Percentiles rank a stretch among this genome's conserved stretches.
phyloP scores from a whole-genome alignment of 2,329 filamentous ascomycete genomes.

The Cladorrhinum sp. region DNA sequence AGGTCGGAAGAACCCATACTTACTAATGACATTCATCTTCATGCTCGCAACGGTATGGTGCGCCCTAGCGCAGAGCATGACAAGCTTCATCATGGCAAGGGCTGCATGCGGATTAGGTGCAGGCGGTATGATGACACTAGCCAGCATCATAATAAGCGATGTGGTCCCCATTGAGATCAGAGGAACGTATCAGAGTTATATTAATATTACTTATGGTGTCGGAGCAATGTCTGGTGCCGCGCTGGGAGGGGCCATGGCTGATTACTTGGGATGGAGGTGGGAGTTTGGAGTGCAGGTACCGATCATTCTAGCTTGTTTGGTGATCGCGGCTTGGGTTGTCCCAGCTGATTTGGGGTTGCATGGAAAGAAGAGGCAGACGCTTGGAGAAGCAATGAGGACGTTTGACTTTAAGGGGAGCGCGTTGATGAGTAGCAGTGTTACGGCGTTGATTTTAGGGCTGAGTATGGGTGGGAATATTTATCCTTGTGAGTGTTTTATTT shows the following conservation, averaged over 20 bases:
- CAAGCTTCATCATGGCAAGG: conserved; percentile 67
- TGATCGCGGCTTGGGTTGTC: conserved; percentile 45
- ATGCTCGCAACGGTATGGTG: conserved; percentile 66
- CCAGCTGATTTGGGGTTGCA: conserved; percentile 52
- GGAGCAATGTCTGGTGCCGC: conserved; percentile 59
- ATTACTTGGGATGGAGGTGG: conserved; percentile 70
- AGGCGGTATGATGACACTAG: conserved; percentile 67
- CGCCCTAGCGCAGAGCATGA: conserved; percentile 62
- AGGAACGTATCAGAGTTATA: conserved; percentile 70
- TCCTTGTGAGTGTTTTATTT: not conserved
- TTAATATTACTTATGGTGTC: conserved; percentile 62
- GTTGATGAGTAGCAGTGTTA: conserved; percentile 51
- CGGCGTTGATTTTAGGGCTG: conserved; percentile 57
- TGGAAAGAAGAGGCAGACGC: conserved; percentile 41
- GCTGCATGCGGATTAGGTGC: conserved; percentile 71
- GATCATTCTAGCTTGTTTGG: conserved; percentile 45
- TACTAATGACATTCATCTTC: conserved; percentile 63
- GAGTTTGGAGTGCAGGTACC: conserved; percentile 64
- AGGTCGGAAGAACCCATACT: conserved; percentile 64
- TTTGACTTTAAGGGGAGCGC: conserved; percentile 58
- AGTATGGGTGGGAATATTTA: conserved; percentile 37
- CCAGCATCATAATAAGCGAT: conserved; percentile 69
- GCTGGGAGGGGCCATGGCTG: conserved; percentile 66
- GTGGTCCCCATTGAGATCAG: conserved; percentile 67
- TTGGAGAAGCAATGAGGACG: conserved; percentile 48